Conservation (phyloP, 2,329 filamentous ascomycete genomes). For the Pseudopithomyces maydicus region DNA sequence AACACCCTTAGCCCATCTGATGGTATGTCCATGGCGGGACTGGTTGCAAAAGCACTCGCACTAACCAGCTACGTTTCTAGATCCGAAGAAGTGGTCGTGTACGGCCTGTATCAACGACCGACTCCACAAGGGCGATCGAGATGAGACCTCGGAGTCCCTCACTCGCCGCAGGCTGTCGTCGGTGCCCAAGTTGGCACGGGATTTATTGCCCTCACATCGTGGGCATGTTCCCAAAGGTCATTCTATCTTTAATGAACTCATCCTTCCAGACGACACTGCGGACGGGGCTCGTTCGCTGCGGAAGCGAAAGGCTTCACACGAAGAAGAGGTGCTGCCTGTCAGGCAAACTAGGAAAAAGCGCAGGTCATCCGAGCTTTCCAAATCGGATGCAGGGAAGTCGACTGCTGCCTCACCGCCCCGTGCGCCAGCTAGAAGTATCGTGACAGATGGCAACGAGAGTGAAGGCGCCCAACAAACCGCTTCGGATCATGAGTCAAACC, state of each 20-base stretch:
- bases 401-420: conserved; percentile 36
- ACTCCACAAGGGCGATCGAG: conserved; percentile 38
- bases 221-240: conserved; percentile 67
- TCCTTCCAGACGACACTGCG: conserved; percentile 73
- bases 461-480: conserved; percentile 31
- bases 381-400: conserved; percentile 36
- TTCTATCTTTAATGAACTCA: conserved; percentile 76
- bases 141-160: conserved; percentile 46
- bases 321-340: conserved; percentile 61
- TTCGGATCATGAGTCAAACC: conserved; percentile 36
- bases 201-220: conserved; percentile 72
- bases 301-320: conserved; percentile 82
- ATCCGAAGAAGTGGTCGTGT: conserved; percentile 66
- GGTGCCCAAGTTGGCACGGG: conserved; percentile 69
- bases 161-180: conserved; percentile 60
- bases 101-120: conserved; percentile 60
- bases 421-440: conserved; percentile 31
- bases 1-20: conserved; percentile 65
- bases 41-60: conserved; percentile 7
- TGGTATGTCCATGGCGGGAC: conserved; percentile 57
- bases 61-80: conserved; percentile 45
- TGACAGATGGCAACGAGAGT: conserved; percentile 37
- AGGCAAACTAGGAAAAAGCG: conserved; percentile 50
- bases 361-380: conserved; percentile 42
- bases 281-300: conserved; percentile 79